These are phyloP conservation scores for Strobilomyces confusus DNA, from an alignment of 768 basidiomycete species.

Conservation along the genomic window DNA sequence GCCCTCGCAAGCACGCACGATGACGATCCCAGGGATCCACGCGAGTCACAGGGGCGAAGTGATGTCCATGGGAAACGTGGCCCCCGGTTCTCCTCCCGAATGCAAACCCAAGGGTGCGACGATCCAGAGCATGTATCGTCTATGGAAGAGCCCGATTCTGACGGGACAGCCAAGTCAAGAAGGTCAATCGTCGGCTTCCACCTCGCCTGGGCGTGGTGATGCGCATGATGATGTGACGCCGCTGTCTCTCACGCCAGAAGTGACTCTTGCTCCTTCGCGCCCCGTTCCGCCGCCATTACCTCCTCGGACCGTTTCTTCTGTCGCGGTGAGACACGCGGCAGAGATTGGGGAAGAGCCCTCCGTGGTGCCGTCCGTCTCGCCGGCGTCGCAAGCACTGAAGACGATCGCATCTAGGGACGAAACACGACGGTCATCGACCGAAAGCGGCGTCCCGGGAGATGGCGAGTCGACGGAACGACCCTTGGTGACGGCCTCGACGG, in stretches of 20 bases:
- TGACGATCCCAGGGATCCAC: slow-evolving; percentile 88
- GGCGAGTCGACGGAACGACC: slow-evolving; percentile 6
- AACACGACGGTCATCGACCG: slow-evolving; percentile 26
- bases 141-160: slow-evolving; percentile 60
- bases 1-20: slow-evolving; percentile 67
- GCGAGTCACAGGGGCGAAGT: slow-evolving; percentile 81
- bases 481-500: slow-evolving; percentile 3
- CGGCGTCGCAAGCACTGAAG: slow-evolving; percentile 55
- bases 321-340: slow-evolving; percentile 27
- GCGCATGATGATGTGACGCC: slow-evolving; percentile 29
- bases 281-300: slow-evolving; percentile 37
- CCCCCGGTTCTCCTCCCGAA: slow-evolving; percentile 40
- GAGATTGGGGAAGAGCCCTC: slow-evolving; percentile 24
- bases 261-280: slow-evolving; percentile 22
- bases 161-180: slow-evolving; percentile 27
- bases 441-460: slow-evolving; percentile 11
- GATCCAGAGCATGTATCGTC: slow-evolving; percentile 66
- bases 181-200: slow-evolving; percentile 4
- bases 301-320: slow-evolving; percentile 37
- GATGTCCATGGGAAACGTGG: slow-evolving; percentile 79
- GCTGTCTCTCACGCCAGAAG: slow-evolving; percentile 24
- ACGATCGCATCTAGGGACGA: slow-evolving; percentile 51
- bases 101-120: slow-evolving; percentile 44
- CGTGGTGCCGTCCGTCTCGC: slow-evolving; percentile 22
- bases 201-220: slow-evolving; percentile 10